Conservation (phyloP, 768 basidiomycete genomes). For the Russula virescens region DNA sequence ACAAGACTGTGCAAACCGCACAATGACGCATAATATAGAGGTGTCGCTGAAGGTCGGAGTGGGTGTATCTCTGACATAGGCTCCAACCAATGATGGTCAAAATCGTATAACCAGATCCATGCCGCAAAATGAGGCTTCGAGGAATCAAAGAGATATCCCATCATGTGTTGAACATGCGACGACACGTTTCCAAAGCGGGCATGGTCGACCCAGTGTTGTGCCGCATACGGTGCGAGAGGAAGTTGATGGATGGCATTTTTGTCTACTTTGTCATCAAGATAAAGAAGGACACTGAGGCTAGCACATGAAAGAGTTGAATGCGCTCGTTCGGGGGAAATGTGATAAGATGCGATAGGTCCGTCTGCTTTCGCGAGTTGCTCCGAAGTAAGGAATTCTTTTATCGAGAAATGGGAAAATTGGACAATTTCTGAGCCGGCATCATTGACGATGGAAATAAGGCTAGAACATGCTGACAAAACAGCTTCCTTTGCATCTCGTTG, state of each 20-base stretch:
- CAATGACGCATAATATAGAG: constrained; percentile 5
- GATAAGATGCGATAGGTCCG: background rate
- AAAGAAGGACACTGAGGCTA: background rate
- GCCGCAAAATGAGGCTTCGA: background rate
- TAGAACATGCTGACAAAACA: constrained; percentile 4
- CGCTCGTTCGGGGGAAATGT: background rate
- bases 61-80: background rate
- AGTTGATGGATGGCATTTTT: background rate
- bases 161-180: background rate
- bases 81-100: background rate
- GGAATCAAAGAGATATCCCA: background rate
- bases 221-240: background rate
- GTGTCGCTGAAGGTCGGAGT: background rate
- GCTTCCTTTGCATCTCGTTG: background rate
- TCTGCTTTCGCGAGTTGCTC: background rate
- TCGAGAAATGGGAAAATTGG: constrained; percentile 7
- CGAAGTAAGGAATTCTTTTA: constrained; percentile 11
- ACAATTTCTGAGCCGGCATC: background rate
- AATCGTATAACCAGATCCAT: constrained; percentile 8
- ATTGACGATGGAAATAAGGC: background rate
- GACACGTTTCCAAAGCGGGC: background rate
- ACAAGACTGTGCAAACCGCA: background rate
- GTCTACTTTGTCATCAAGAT: background rate
- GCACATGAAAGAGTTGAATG: background rate
- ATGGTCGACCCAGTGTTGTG: constrained; percentile 8